Base-by-base conservation (phyloP, 2,329 filamentous ascomycete genomes). In the Colletotrichum eremochloae region DNA sequence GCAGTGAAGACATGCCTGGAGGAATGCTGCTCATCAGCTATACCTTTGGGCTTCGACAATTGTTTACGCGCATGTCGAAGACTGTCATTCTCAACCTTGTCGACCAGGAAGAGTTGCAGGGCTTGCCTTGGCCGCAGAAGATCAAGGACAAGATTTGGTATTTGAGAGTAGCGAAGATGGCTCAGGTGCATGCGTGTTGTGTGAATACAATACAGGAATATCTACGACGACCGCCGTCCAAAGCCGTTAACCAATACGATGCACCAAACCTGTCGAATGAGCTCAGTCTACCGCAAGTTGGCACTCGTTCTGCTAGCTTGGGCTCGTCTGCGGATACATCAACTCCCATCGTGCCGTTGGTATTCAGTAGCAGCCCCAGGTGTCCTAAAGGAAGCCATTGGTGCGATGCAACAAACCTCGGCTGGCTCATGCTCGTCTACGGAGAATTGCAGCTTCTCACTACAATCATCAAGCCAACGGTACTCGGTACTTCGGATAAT, bases 351-450 rank as follows among this genome's bases (percentile, higher is more conserved):
- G 72, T 75, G 20, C 76, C 77, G 3, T 70, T 81, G 38, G 65
- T 76, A n/a, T 74, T 86, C 4, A 83, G 81, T 1, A 82, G 80
- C 42, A 79, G 77, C 0, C 81, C 86, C 3, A 82, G 87, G 44
- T 89, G 87, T 68, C 85, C 86, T 20, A 86, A 82, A 68, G 85
- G 85, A 0, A 86, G 82, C 66, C 86, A 85, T 66, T 79, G 80
- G 75, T 89, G 87, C 67, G 87, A 89, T 73, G 86, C 86, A 0
- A 83, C 83, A 0, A 88, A 87, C 65, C 79, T 89, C 0, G 87
- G 87, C 3, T 89, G 86, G 86, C 75, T 88, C 44, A 86, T 89
- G 83, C 80, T 87, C n/a, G 79, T 84, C 0, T 86, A 84, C 65
- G 84, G 84, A 63, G 85, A 88, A 74, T 79, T 88, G 64, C 81